Evolutionary conservation across 805 yeast genomes (phyloP).

Genomic region (Clavispora santaluciae): DNA sequence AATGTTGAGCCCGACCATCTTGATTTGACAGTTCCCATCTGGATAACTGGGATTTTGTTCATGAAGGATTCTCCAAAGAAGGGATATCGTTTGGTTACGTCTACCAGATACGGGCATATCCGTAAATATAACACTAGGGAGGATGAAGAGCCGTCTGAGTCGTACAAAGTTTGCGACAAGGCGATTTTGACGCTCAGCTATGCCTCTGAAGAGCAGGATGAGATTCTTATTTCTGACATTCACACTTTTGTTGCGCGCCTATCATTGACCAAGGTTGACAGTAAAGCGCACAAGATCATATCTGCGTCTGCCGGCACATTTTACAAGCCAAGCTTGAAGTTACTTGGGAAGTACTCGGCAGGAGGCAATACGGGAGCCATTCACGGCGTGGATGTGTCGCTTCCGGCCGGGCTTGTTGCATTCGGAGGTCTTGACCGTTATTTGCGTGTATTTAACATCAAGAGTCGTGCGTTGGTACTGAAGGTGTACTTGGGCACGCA

Average conservation of each 20-base stretch:
- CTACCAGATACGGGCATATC: slow-evolving; percentile 72
- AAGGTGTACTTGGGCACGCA: slow-evolving; percentile 78
- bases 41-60: slow-evolving; percentile 61
- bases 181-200: slow-evolving; percentile 44
- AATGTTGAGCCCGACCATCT: slow-evolving; percentile 78
- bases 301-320: slow-evolving; percentile 46
- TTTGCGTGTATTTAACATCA: slow-evolving; percentile 66
- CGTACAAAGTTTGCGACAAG: slow-evolving; percentile 49
- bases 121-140: slow-evolving; percentile 66
- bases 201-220: slow-evolving; percentile 27
- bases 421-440: slow-evolving; percentile 89
- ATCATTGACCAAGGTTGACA: slow-evolving; percentile 31
- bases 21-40: slow-evolving; percentile 77
- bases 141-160: slow-evolving; percentile 64
- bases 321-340: slow-evolving; percentile 41
- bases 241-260: slow-evolving; percentile 60
- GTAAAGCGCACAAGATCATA: slow-evolving; percentile 29
- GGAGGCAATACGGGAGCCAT: slow-evolving; percentile 61
- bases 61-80: slow-evolving; percentile 28
- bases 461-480: slow-evolving; percentile 53
- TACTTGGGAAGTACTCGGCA: slow-evolving; percentile 57
- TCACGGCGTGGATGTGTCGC: slow-evolving; percentile 54
- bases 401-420: slow-evolving; percentile 45
- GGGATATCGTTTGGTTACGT: slow-evolving; percentile 52
- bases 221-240: slow-evolving; percentile 65